Evolutionary conservation across 192 early-diverging fungal genomes (phyloP).

Genomic region (Backusella tarrabulga): DNA sequence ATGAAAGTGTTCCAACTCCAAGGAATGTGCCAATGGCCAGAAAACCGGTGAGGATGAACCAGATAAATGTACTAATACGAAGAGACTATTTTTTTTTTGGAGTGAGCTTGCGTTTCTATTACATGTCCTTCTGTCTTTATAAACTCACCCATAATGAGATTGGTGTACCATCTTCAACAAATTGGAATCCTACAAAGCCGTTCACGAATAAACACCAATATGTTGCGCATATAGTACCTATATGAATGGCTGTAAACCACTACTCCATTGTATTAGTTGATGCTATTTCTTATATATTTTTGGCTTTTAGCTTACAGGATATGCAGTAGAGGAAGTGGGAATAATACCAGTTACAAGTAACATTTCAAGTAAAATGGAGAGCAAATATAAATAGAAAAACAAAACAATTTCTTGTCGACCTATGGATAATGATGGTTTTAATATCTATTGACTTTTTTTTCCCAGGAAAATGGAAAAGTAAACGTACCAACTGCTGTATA

Average conservation of each 20-base stretch:
- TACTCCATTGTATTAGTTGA: slow-evolving; percentile 14
- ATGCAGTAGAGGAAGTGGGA: slow-evolving; percentile 72
- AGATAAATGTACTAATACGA: slow-evolving; percentile 77
- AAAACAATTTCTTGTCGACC: slow-evolving; percentile 98
- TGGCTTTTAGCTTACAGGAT: slow-evolving; percentile 46
- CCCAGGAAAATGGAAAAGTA: background rate
- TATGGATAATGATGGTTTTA: slow-evolving; percentile 11
- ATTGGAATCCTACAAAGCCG: slow-evolving; percentile 96
- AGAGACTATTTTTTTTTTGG: slow-evolving; percentile 61
- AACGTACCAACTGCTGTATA: slow-evolving; percentile 95
- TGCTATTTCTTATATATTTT: background rate
- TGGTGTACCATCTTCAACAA: slow-evolving; percentile 93
- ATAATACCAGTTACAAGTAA: slow-evolving; percentile 91
- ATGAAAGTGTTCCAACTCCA: slow-evolving; percentile 58
- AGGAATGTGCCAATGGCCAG: slow-evolving; percentile 84
- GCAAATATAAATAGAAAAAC: slow-evolving; percentile 96
- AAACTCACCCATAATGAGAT: slow-evolving; percentile 85
- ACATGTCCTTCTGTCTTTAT: background rate
- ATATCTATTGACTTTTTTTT: background rate
- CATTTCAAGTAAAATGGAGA: slow-evolving; percentile 85
- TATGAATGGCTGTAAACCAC: slow-evolving; percentile 85
- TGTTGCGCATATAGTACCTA: slow-evolving; percentile 82
- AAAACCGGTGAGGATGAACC: slow-evolving; percentile 77
- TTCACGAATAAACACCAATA: slow-evolving; percentile 94
- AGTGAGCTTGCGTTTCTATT: background rate